A percentile compares a stretch with the other conserved stretches of the same genome.
Conservation (phyloP, 176 grass and related monocot species). For the Chrysopogon serrulatus region DNA sequence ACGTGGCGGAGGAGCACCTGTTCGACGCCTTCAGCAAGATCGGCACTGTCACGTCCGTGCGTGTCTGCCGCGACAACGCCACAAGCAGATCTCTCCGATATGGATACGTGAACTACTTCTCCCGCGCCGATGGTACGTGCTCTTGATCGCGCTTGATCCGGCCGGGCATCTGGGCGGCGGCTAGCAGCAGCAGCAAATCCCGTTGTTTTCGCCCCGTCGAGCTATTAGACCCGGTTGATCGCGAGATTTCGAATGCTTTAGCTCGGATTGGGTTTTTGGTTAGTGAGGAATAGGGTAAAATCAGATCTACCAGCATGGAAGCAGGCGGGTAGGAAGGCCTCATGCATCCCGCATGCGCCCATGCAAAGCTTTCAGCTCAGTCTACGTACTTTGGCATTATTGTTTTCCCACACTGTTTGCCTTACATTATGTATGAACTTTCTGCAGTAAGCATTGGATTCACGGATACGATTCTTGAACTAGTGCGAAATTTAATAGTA, state of each 20-base stretch:
- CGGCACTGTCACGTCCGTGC: conserved; percentile 54
- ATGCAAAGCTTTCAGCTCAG: not conserved
- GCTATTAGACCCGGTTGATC: not conserved
- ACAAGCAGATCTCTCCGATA: conserved; percentile 53
- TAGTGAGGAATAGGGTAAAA: not conserved
- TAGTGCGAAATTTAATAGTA: not conserved
- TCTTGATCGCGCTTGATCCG: not conserved
- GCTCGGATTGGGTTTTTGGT: not conserved
- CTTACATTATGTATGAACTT: not conserved
- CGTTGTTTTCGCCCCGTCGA: not conserved
- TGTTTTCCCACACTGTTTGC: not conserved
- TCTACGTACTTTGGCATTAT: not conserved
- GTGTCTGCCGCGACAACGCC: conserved; percentile 53
- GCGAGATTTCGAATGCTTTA: not conserved
- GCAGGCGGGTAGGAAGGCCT: not conserved
- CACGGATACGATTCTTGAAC: not conserved
- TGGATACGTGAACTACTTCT: conserved; percentile 66
- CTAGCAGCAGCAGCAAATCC: not conserved
- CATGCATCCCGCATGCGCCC: conserved; percentile 1
- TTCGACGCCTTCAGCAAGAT: conserved; percentile 46
- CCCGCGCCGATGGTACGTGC: conserved; percentile 40
- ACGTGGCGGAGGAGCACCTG: conserved; percentile 38
- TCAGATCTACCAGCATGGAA: not conserved
- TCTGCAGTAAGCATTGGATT: not conserved
- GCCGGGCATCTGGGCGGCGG: too few species aligned